Percentiles rank a stretch among this genome's conserved stretches.
These are phyloP conservation scores for Russula griseocarnosa DNA, from an alignment of 768 basidiomycete genomes.

Conservation along the genomic window DNA sequence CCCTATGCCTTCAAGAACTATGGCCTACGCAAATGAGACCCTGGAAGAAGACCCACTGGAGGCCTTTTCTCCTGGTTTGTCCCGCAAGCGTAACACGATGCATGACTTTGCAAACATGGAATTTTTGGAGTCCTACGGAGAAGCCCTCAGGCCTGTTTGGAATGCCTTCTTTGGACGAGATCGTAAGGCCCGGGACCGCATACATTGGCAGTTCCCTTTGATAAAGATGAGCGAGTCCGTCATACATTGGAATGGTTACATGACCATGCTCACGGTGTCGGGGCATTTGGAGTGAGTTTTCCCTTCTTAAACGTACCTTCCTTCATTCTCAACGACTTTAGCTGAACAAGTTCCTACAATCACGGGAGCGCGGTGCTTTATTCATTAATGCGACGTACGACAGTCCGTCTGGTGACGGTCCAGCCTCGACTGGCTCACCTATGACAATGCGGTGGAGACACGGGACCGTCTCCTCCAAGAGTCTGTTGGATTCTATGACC, in stretches of 20 bases:
- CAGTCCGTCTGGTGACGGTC: not conserved
- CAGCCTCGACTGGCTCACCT: conserved; percentile 27
- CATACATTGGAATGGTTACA: conserved; percentile 26
- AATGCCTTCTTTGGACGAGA: conserved; percentile 29
- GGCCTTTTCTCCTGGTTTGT: conserved; percentile 13
- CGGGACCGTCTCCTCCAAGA: conserved; percentile 28
- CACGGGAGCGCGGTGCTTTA: conserved; percentile 28
- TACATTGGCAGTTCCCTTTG: conserved; percentile 29
- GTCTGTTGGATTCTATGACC: conserved; percentile 29
- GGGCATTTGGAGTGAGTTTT: conserved; percentile 27
- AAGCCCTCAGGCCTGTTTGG: conserved; percentile 19
- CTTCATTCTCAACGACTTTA: not conserved
- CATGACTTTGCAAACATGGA: conserved; percentile 12
- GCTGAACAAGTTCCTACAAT: conserved; percentile 28
- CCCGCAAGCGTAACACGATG: conserved; percentile 18
- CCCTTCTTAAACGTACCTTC: not conserved
- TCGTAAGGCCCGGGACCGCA: conserved; percentile 28
- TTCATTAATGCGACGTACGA: conserved; percentile 27
- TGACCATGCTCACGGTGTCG: conserved; percentile 17
- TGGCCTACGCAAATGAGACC: conserved; percentile 27
- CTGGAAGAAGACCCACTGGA: conserved; percentile 11
- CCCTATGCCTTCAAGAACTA: conserved; percentile 28
- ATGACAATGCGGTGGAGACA: conserved; percentile 24
- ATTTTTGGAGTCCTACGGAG: conserved; percentile 23
- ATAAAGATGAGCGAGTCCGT: conserved; percentile 28